A percentile compares a stretch with the other conserved stretches of the same genome.
Evolutionary conservation across 768 basidiomycete species (phyloP).

Genomic region (Pleurotus platypus): DNA sequence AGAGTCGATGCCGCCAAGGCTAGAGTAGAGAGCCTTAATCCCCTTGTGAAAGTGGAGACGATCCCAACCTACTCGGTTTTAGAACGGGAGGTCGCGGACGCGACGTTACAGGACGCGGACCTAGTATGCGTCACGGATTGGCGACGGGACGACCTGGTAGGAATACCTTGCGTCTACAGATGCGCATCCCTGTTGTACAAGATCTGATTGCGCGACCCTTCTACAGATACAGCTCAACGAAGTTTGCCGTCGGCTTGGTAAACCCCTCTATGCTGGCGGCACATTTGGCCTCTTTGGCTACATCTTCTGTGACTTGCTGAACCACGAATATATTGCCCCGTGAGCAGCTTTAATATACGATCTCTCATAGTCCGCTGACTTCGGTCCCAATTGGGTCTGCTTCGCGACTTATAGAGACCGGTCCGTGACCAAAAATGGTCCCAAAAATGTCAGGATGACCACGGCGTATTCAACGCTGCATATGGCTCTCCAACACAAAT

Average conservation of each 20-base stretch:
- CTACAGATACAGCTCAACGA: constrained; percentile 73
- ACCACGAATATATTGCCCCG: constrained; percentile 85
- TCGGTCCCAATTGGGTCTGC: constrained; percentile 10
- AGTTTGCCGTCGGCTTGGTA: constrained; percentile 67
- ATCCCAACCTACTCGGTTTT: constrained; percentile 47
- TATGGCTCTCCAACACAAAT: constrained; percentile 63
- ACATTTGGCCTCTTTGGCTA: constrained; percentile 90
- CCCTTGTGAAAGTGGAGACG: constrained; percentile 80
- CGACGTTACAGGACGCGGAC: constrained; percentile 65
- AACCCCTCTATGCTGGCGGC: constrained; percentile 89
- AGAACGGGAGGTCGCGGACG: constrained; percentile 50
- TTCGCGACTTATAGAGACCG: constrained; percentile 47
- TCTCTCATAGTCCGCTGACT: constrained; percentile 9
- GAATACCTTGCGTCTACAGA: constrained; percentile 20
- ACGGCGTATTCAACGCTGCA: constrained; percentile 62
- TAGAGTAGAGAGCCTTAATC: constrained; percentile 87
- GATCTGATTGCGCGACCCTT: neutral
- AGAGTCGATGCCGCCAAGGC: constrained; percentile 81
- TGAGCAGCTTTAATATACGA: constrained; percentile 36
- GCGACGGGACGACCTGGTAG: constrained; percentile 65
- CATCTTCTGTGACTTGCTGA: constrained; percentile 89
- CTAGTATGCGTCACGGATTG: constrained; percentile 87
- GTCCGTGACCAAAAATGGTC: constrained; percentile 51
- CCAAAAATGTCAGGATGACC: constrained; percentile 58
- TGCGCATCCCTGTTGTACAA: constrained; percentile 8